Percentiles rank a stretch among this genome's conserved stretches.
Evolutionary conservation across 2,329 filamentous ascomycete species (phyloP).

Genomic region (Aspergillus texensis): DNA sequence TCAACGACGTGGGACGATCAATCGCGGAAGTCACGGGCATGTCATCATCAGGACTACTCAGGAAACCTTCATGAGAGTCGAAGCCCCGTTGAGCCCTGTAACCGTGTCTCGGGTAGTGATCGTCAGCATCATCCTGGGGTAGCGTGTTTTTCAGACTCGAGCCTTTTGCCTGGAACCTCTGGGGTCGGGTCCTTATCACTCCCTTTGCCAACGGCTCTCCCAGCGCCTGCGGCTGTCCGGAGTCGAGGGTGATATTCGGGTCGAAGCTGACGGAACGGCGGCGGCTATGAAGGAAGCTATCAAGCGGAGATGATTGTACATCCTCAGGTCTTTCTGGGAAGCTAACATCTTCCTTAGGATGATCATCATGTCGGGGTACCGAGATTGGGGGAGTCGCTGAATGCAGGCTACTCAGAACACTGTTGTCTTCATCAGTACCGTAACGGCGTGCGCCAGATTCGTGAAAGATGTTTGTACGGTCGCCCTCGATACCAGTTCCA

Average conservation of each 20-base stretch:
- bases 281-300: conserved; percentile 44
- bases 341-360: conserved; percentile 28
- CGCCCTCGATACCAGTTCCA: conserved; percentile 42
- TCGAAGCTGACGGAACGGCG: conserved; percentile 48
- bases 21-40: conserved; percentile 29
- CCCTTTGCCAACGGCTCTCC: conserved; percentile 43
- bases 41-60: conserved; percentile 27
- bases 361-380: conserved; percentile 45
- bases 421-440: conserved; percentile 44
- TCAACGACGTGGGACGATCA: conserved; percentile 46
- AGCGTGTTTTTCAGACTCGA: conserved; percentile 41
- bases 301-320: conserved; percentile 41
- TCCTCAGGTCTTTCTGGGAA: conserved; percentile 43
- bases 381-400: conserved; percentile 48
- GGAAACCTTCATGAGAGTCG: conserved; percentile 28
- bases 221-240: conserved; percentile 39
- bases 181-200: conserved; percentile 27
- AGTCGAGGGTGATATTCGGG: conserved; percentile 44
- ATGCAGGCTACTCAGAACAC: conserved; percentile 42
- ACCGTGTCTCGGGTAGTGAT: conserved; percentile 20
- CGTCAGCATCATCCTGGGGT: conserved; percentile 35
- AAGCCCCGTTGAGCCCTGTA: conserved; percentile 28
- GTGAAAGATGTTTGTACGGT: conserved; percentile 38
- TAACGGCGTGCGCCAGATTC: conserved; percentile 35
- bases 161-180: conserved; percentile 34